A percentile compares a stretch with the other conserved stretches of the same genome.
These are phyloP conservation scores for Acacia crassicarpa DNA, from an alignment of 306 rosid genomes.

Conservation along the genomic window DNA sequence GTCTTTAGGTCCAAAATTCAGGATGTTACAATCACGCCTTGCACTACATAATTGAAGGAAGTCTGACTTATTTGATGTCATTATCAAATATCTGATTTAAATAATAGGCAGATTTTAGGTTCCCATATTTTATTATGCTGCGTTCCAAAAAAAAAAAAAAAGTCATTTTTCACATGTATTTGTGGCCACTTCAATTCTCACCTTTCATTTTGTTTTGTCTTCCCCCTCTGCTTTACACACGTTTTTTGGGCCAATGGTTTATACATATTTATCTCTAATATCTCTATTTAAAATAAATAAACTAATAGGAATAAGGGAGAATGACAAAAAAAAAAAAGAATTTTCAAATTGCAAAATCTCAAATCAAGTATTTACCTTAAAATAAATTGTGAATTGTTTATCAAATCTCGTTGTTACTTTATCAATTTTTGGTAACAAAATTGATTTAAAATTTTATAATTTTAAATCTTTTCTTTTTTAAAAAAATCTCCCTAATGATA, in stretches of 20 bases:
- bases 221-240: neutral
- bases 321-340: too few relatives aligned
- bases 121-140: neutral
- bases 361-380: too few relatives aligned
- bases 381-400: too few relatives aligned
- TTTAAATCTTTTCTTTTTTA: too few relatives aligned
- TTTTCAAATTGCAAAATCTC: too few relatives aligned
- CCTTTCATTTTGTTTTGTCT: neutral
- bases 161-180: neutral
- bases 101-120: neutral
- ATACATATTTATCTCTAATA: neutral
- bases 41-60: too few relatives aligned
- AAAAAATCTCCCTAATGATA: neutral
- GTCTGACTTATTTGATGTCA: neutral
- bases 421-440: too few relatives aligned
- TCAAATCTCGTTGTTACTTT: rapidly evolving
- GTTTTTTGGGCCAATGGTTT: neutral
- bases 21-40: too few relatives aligned
- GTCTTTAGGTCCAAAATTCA: too few relatives aligned
- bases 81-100: neutral
- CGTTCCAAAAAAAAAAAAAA: too few relatives aligned
- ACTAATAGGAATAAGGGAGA: too few relatives aligned
- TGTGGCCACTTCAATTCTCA: neutral
- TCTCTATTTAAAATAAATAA: neutral
- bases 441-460: too few relatives aligned